Evolutionary conservation across 441 rosid species (phyloP), one percentile per base, ranked within the genome.

Genomic region (Eruca vesicaria): DNA sequence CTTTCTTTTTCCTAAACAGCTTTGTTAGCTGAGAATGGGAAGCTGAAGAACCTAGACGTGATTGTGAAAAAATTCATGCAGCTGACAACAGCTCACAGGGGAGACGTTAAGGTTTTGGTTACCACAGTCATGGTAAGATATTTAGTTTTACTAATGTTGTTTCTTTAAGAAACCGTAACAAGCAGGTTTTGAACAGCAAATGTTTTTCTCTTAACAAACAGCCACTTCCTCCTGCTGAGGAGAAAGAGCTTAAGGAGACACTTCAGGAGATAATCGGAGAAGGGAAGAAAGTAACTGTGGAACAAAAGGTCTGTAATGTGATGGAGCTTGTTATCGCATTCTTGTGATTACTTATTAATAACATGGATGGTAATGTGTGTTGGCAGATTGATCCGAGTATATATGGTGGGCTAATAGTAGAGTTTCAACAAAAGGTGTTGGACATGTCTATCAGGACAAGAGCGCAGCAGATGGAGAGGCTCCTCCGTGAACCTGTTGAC

Each of bases 361-460:
- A 28, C 31, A 4, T 28, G 31, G 6, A 2, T 28, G 6, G 31
- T 28, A 28, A 28, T 2, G 31, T 4, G 0, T 28, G 31, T 26
- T 12, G 10, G 77, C 88, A 94, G 99, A 87, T 95, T 75, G 97
- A 95, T 82, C 91, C 96, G 1, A 92, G 87, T 59, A 92, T 95
- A 79, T 92, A 87, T 38, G 98, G 97, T 59, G 99, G 99, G 62
- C 80, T 95, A 5, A 84, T 90, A 35, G 90, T 95, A 9, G 94
- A 92, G 84, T 95, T 90, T 23, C 81, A 65, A 11, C 89, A 82
- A 73, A 90, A 92, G 94, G 89, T 95, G 79, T 84, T 95, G 75
- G 99, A 95, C 82, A 86, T 95, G 99, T 95, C 98, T 64, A 95
- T 95, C 63, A 86, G 55, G 89, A 89, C 98, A 1, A 88, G 98